These are phyloP conservation scores for Solanum paucissectum DNA, from an alignment of 257 asterid species.

Conservation along the genomic window DNA sequence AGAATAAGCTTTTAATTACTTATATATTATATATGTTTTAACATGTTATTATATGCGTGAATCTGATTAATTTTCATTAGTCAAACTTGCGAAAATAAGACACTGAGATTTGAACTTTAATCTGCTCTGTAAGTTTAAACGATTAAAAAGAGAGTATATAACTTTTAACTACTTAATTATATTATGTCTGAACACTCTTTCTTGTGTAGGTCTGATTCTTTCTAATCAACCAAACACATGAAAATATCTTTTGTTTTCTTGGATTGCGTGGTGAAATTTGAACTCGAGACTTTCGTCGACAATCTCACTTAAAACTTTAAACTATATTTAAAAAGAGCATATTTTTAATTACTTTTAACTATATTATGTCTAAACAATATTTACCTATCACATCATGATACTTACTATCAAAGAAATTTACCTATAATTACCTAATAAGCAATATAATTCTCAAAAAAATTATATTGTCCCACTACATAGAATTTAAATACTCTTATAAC, in stretches of 20 bases:
- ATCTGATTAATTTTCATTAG: fast-evolving
- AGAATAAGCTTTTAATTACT: not conserved
- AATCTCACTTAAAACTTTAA: not conserved
- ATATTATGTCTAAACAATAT: not conserved
- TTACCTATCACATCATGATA: not conserved
- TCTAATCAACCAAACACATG: not conserved
- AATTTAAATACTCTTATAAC: not conserved
- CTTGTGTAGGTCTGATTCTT: not conserved
- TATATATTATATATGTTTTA: not conserved
- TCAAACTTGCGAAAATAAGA: fast-evolving
- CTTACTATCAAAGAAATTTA: not conserved
- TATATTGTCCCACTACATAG: not conserved
- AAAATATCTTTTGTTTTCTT: not conserved
- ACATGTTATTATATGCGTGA: fast-evolving
- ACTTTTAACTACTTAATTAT: not conserved
- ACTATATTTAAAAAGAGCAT: not conserved
- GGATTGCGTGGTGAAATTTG: fast-evolving
- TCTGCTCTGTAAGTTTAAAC: fast-evolving
- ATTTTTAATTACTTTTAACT: not conserved
- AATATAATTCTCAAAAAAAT: not conserved
- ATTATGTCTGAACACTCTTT: not conserved
- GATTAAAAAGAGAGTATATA: not conserved
- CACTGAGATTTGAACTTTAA: fast-evolving
- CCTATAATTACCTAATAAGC: not conserved
- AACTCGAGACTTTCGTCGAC: not conserved